Percentiles rank a stretch among this genome's conserved stretches.
Conservation (phyloP, 2,329 filamentous ascomycete species). For the Aspergillus sp. region DNA sequence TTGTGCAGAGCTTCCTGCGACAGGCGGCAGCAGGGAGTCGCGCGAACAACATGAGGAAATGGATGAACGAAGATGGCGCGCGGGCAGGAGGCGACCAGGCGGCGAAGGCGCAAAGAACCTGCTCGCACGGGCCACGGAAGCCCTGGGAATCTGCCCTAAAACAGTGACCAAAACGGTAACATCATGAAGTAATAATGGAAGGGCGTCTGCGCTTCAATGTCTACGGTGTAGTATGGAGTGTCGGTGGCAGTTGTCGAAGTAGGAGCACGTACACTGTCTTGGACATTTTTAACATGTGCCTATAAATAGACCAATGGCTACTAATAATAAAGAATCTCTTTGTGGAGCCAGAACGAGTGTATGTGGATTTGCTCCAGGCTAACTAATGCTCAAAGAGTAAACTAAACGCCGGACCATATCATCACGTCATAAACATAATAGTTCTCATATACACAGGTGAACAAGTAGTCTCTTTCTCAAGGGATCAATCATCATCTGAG, state of each 20-base stretch:
- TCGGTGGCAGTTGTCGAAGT: too few species aligned
- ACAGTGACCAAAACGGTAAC: background rate
- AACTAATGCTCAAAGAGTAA: conserved; percentile 3
- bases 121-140: conserved; percentile 31
- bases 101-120: conserved; percentile 20
- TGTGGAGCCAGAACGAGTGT: conserved; percentile 12
- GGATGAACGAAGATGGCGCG: background rate
- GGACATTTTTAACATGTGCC: background rate
- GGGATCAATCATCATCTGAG: conserved; percentile 1
- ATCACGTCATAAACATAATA: conserved; percentile 26
- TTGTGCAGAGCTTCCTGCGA: conserved; percentile 17
- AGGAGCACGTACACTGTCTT: background rate
- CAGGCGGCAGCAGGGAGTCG: conserved; percentile 17
- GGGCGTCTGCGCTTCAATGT: background rate
- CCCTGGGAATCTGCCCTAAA: conserved; percentile 26
- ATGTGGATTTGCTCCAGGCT: conserved; percentile 7
- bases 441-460: conserved; percentile 17
- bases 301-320: background rate
- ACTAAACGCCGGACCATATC: conserved; percentile 15
- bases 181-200: background rate
- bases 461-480: background rate
- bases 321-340: background rate
- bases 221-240: too few species aligned
- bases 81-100: background rate
- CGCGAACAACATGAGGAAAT: conserved; percentile 26